phyloP scores from a whole-genome alignment of 176 grass and related monocot genomes.

The Zoysia pacifica region DNA sequence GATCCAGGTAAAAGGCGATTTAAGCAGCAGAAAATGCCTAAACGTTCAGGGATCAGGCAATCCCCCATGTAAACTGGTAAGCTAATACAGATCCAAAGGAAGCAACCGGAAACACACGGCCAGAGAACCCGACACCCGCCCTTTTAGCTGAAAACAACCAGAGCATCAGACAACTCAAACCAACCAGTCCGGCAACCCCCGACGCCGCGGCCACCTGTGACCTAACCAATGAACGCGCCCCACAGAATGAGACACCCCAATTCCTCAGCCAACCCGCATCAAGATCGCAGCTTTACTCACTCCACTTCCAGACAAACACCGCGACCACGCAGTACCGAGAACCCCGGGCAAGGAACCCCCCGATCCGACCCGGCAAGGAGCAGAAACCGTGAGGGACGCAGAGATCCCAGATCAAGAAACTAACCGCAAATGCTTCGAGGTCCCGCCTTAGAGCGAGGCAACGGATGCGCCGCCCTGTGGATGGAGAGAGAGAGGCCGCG shows the following conservation, averaged over 20 bases:
- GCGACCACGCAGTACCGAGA: background rate
- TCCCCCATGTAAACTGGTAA: background rate
- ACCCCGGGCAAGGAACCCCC: conserved; percentile 5
- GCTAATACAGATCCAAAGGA: conserved; percentile 24
- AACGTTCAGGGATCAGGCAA: background rate
- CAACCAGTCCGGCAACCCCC: background rate
- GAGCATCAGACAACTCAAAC: background rate
- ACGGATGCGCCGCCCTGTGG: background rate
- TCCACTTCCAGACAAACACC: conserved; percentile 3
- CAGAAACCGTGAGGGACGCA: background rate
- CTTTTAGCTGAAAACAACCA: background rate
- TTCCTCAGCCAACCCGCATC: background rate
- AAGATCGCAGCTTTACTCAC: conserved; percentile 17
- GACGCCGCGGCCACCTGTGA: background rate
- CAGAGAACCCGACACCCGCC: background rate
- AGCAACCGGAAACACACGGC: background rate
- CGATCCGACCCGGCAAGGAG: conserved; percentile 19
- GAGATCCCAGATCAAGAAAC: conserved; percentile 28
- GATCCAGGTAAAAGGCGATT: background rate
- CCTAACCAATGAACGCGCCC: background rate
- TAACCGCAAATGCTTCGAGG: background rate
- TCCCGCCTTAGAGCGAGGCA: background rate
- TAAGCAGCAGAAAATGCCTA: background rate
- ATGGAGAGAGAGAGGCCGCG: background rate
- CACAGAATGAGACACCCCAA: background rate